Percentiles rank a stretch among this genome's conserved stretches.
These are phyloP conservation scores for Sarocladium strictum DNA, from an alignment of 2,329 filamentous ascomycete species.

Conservation along the genomic window DNA sequence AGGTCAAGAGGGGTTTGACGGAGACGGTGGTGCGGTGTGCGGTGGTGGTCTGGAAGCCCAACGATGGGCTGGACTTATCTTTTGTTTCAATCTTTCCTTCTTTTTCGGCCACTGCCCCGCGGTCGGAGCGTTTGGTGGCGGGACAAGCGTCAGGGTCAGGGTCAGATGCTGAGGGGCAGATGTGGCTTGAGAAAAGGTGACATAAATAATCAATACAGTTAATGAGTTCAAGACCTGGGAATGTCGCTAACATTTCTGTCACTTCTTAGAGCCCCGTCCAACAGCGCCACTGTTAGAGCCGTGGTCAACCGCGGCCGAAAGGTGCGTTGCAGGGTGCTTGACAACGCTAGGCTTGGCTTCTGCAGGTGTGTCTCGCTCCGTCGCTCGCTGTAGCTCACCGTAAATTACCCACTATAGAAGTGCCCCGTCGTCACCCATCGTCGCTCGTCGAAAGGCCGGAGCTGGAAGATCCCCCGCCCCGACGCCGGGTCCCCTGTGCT, in stretches of 20 bases:
- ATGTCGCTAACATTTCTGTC: too few relatives aligned
- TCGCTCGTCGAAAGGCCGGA: neutral
- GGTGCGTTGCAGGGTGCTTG: neutral
- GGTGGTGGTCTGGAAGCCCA: conserved; percentile 4
- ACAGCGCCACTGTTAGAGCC: neutral
- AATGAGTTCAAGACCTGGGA: too few relatives aligned
- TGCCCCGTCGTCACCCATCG: too few relatives aligned
- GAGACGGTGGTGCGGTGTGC: neutral
- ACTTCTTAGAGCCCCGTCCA: too few relatives aligned
- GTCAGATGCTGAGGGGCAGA: neutral
- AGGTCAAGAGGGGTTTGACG: neutral
- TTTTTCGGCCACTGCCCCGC: conserved; percentile 8
- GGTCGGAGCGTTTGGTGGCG: conserved; percentile 7
- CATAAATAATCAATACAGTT: neutral
- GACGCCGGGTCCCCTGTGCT: neutral
- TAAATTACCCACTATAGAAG: too few relatives aligned
- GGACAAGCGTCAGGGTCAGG: conserved; percentile 5
- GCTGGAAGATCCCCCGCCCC: conserved; percentile 7
- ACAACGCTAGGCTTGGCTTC: neutral
- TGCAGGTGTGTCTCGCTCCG: too few relatives aligned
- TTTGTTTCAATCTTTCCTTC: neutral
- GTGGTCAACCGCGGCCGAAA: conserved; percentile 3
- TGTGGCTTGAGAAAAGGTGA: neutral
- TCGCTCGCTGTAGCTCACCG: too few relatives aligned
- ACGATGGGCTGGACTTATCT: neutral